Percentiles rank a stretch among this genome's conserved stretches.
Evolutionary conservation across 2,329 filamentous ascomycete genomes (phyloP).

Genomic region (Epichloe glyceriae): DNA sequence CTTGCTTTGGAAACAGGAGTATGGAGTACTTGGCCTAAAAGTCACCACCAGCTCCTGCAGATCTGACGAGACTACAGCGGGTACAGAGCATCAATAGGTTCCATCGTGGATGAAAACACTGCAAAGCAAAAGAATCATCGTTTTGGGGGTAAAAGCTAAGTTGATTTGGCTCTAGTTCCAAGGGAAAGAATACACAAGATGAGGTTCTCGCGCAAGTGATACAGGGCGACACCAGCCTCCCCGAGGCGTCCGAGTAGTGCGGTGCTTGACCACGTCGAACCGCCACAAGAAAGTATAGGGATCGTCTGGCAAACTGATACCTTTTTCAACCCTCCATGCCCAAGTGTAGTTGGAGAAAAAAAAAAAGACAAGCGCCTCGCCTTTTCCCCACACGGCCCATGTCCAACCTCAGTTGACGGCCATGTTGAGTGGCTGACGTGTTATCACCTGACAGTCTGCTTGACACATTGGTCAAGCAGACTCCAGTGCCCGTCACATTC

Average conservation of each 20-base stretch:
- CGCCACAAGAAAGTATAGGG: too few species aligned
- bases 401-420: neutral
- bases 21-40: constrained; percentile 1
- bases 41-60: constrained; percentile 1
- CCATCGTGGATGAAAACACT: neutral
- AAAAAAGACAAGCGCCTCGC: neutral
- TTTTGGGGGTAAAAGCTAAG: neutral
- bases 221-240: neutral
- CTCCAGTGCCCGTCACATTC: neutral
- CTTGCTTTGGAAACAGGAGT: neutral
- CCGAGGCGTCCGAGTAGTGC: neutral
- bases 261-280: neutral
- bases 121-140: neutral
- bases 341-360: neutral
- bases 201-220: neutral
- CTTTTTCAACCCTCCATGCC: neutral
- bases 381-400: neutral
- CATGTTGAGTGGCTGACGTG: neutral
- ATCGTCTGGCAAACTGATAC: neutral
- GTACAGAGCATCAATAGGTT: neutral
- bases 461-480: neutral
- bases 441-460: neutral
- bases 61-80: neutral
- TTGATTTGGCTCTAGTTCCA: neutral
- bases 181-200: neutral